These are phyloP conservation scores for Arxiozyma bovina DNA, from an alignment of 1,139 yeast genomes.

Conservation along the genomic window DNA sequence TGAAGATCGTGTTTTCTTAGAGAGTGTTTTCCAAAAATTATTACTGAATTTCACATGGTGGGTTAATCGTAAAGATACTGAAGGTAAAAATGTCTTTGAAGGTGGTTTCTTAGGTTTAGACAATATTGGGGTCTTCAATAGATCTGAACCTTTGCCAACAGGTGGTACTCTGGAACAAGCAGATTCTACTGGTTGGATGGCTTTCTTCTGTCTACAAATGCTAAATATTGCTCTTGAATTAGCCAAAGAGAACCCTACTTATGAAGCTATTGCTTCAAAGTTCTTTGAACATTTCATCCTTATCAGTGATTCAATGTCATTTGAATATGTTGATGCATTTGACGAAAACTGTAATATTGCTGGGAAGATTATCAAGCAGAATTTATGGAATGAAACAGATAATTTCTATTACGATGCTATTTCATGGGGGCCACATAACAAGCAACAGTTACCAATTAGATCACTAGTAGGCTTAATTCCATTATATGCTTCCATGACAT, in stretches of 20 bases:
- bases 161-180: conserved; percentile 93
- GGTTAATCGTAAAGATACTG: conserved; percentile 88
- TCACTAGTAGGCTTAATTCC: conserved; percentile 92
- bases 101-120: conserved; percentile 94
- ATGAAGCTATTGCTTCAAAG: conserved; percentile 91
- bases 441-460: conserved; percentile 74
- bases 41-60: conserved; percentile 94
- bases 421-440: conserved; percentile 66
- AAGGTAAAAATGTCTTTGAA: conserved; percentile 86
- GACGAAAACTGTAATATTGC: conserved; percentile 32
- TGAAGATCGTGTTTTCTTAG: conserved; percentile 79
- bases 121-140: conserved; percentile 86
- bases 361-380: conserved; percentile 44
- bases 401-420: conserved; percentile 90
- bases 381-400: conserved; percentile 87
- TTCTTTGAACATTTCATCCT: conserved; percentile 89
- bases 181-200: conserved; percentile 98
- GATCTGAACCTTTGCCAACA: conserved; percentile 91
- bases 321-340: conserved; percentile 31
- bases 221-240: conserved; percentile 86
- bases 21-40: conserved; percentile 84
- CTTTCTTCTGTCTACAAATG: conserved; percentile 86
- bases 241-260: conserved; percentile 77
- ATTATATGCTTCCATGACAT: conserved; percentile 78
- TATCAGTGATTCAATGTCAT: conserved; percentile 94